phyloP scores from a whole-genome alignment of 371 early-diverging fungal species.

The Actinomortierella ambigua region DNA sequence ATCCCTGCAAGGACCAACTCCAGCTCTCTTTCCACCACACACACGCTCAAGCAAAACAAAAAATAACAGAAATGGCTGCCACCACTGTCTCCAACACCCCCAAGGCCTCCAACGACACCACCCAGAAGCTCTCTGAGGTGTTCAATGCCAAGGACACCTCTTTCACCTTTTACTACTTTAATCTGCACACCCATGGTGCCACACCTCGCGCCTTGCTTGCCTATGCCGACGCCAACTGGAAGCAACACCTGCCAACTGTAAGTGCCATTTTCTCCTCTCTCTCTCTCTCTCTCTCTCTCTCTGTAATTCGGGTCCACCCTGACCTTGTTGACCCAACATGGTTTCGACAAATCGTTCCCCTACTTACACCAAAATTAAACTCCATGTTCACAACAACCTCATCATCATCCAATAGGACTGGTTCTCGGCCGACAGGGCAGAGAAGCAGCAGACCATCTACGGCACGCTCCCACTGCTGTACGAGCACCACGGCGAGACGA shows the following conservation, averaged over 20 bases:
- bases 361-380: no score
- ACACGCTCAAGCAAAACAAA: no score
- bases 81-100: not conserved
- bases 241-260: not conserved
- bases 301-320: no score
- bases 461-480: conserved; percentile 13
- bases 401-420: conserved; percentile 2
- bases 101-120: no score
- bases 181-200: conserved; percentile 6
- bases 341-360: no score
- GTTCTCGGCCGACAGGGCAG: not conserved
- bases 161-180: conserved; percentile 7
- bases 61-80: not conserved
- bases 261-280: not conserved
- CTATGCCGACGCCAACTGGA: conserved; percentile 5
- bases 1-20: no score
- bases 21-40: no score
- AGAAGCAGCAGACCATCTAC: conserved; percentile 9
- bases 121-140: no score
- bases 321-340: no score
- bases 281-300: no score
- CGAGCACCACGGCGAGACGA: conserved; percentile 2
- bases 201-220: conserved; percentile 6
- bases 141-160: not conserved
- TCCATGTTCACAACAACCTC: no score